Evolutionary conservation across 164 flowering plant genomes (phyloP), one percentile per base, ranked within the genome.

Genomic region (Hamamelis virginiana): DNA sequence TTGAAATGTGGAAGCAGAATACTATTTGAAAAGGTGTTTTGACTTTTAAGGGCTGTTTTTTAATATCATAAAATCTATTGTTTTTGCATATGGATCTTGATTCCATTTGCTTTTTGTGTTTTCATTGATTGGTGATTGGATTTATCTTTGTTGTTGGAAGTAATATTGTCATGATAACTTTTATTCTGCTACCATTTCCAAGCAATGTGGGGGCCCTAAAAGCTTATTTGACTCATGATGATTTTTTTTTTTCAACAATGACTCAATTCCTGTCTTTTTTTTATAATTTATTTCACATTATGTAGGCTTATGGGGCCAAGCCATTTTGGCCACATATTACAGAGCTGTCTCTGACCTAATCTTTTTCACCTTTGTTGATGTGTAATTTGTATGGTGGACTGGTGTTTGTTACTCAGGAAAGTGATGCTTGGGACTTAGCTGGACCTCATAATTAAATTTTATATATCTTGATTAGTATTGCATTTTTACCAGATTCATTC

Each of bases 251-350:
- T 15, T 50, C 22, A 27, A 27, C 15, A 5, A 22, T 27, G 43
- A 27, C 72, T 15, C 6, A 11, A 19, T 45, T 0, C 45, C 22
- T 8, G 13, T 45, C 45, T n/a, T n/a, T n/a, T n/a, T n/a, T n/a
- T n/a, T 19, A 12, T 25, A 5, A 19, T 27, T 48, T 25, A 52
- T 45, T 53, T 61, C 74, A 59, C 13, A 43, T 16, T 23, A 18
- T 25, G 25, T 50, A 66, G 69, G 60, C 60, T 72, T 66, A 61
- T 72, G 70, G 70, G 75, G 70, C 70, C 70, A 59, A 66, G 61
- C 14, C 22, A 27, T 1, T 50, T 66, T 66, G 74, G 57, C 48
- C 19, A n/a, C n/a, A 48, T 48, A 65, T 46, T 56, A 14, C 28
- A 10, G 50, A 33, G 55, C 43, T 62, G 62, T 46, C 56, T 26